These are phyloP conservation scores for Phoma sp. DNA, from an alignment of 2,329 filamentous ascomycete genomes.

Conservation along the genomic window DNA sequence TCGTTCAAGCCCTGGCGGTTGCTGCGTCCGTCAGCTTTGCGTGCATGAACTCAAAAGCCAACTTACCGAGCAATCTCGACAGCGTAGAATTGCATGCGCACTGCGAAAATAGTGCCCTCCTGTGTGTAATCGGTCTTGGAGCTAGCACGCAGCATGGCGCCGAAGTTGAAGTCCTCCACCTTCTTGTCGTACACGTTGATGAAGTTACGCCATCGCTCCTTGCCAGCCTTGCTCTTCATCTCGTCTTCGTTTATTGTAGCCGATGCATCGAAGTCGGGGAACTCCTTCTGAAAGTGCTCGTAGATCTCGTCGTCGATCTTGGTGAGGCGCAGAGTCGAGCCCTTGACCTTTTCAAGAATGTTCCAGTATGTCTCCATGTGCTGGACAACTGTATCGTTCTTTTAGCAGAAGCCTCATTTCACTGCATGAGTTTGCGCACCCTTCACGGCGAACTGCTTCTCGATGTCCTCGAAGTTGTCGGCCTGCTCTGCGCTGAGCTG, in stretches of 20 bases:
- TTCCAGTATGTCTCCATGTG: slow-evolving; percentile 98
- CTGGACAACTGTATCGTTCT: slow-evolving; percentile 70
- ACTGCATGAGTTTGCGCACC: slow-evolving; percentile 57
- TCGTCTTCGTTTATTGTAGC: slow-evolving; percentile 84
- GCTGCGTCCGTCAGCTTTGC: slow-evolving; percentile 49
- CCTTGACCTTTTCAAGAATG: slow-evolving; percentile 88
- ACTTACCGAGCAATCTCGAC: slow-evolving; percentile 73
- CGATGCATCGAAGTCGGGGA: slow-evolving; percentile 89
- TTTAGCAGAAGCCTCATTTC: slow-evolving; percentile 34
- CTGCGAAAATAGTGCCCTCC: slow-evolving; percentile 88
- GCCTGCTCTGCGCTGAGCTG: slow-evolving; percentile 61
- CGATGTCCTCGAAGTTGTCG: slow-evolving; percentile 80
- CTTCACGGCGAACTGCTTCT: slow-evolving; percentile 99
- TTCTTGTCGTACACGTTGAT: slow-evolving; percentile 93
- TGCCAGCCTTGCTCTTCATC: slow-evolving; percentile 97
- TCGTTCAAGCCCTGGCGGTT: slow-evolving; percentile 92
- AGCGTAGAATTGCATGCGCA: slow-evolving; percentile 84
- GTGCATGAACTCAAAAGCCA: neutral
- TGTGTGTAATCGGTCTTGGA: slow-evolving; percentile 85
- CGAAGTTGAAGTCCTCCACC: slow-evolving; percentile 98
- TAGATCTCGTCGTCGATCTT: slow-evolving; percentile 95
- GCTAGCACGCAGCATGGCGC: slow-evolving; percentile 84
- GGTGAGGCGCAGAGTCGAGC: slow-evolving; percentile 87
- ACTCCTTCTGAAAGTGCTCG: slow-evolving; percentile 83
- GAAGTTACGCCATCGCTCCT: slow-evolving; percentile 94